Percentiles rank a stretch among this genome's conserved stretches.
Evolutionary conservation across 352 stramenopile genomes (phyloP).

Genomic region (Elongisporangium undulatum): DNA sequence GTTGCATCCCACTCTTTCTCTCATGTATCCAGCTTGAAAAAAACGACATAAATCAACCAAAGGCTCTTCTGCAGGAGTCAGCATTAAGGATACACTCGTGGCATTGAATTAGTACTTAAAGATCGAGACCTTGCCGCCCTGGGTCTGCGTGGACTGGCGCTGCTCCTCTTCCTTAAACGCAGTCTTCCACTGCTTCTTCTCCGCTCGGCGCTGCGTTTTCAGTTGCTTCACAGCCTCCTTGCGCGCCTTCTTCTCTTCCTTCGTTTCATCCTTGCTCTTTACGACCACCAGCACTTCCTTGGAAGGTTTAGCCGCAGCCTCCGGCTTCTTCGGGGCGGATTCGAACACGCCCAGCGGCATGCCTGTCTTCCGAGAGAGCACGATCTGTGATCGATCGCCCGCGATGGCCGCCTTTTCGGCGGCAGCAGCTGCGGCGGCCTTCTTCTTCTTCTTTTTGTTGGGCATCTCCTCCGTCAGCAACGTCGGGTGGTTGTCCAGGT

Average conservation of each 20-base stretch:
- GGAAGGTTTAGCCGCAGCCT: slow-evolving; percentile 16
- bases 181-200: slow-evolving; percentile 95
- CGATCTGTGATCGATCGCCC: slow-evolving; percentile 69
- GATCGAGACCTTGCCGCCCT: slow-evolving; percentile 57
- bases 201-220: slow-evolving; percentile 84
- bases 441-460: slow-evolving; percentile 77
- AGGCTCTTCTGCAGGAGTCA: not conserved
- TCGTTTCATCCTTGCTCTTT: slow-evolving; percentile 81
- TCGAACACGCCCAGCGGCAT: slow-evolving; percentile 92
- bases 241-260: slow-evolving; percentile 90
- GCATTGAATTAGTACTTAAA: slow-evolving; percentile 58
- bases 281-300: slow-evolving; percentile 14
- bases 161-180: slow-evolving; percentile 92
- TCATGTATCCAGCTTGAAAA: not conserved
- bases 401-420: slow-evolving; percentile 14
- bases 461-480: slow-evolving; percentile 74
- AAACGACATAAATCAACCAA: not conserved
- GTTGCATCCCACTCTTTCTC: not conserved
- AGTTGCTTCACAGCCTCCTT: slow-evolving; percentile 93
- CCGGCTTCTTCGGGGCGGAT: slow-evolving; percentile 9
- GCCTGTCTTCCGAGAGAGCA: slow-evolving; percentile 93
- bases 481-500: slow-evolving; percentile 97
- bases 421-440: slow-evolving; percentile 14
- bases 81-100: not conserved
- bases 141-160: slow-evolving; percentile 56